These are phyloP conservation scores for Lasiosphaeria hispida DNA, from an alignment of 495 filamentous ascomycete species.

Conservation along the genomic window DNA sequence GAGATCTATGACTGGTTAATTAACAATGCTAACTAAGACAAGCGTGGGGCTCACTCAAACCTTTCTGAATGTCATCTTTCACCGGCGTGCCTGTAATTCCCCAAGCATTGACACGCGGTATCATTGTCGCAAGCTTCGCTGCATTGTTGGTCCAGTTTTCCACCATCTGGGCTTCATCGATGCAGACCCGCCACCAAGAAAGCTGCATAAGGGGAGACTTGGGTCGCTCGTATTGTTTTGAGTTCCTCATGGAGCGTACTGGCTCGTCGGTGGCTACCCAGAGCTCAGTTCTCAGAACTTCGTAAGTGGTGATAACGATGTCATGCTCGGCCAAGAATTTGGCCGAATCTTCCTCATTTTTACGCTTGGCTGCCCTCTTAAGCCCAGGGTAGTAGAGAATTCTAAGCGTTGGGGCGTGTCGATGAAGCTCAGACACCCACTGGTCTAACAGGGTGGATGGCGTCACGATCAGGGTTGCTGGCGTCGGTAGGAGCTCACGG, in stretches of 20 bases:
- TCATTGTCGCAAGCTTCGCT: conserved; percentile 71
- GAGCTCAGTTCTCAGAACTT: conserved; percentile 71
- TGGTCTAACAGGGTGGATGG: conserved; percentile 79
- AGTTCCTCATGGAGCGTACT: conserved; percentile 61
- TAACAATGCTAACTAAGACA: too few relatives aligned
- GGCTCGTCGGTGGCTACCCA: conserved; percentile 68
- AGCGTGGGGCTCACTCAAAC: conserved; percentile 3
- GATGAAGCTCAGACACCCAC: conserved; percentile 76
- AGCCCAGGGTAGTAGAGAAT: conserved; percentile 48
- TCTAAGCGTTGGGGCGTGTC: conserved; percentile 52
- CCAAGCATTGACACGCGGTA: conserved; percentile 87
- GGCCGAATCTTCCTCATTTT: conserved; percentile 39
- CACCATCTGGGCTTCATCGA: conserved; percentile 96
- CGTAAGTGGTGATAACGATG: conserved; percentile 85
- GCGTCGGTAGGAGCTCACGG: conserved; percentile 43
- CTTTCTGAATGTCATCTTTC: conserved; percentile 64
- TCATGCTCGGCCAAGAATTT: conserved; percentile 58
- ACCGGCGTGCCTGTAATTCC: conserved; percentile 91
- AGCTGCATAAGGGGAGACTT: conserved; percentile 75
- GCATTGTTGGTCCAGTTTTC: conserved; percentile 83
- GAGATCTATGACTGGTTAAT: conserved; percentile 44
- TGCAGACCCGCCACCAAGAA: conserved; percentile 87
- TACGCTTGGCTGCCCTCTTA: conserved; percentile 34
- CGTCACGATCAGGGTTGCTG: conserved; percentile 82
- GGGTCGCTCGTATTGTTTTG: conserved; percentile 62